These are phyloP conservation scores for Nemania sp. DNA, from an alignment of 2,329 filamentous ascomycete species.

Conservation along the genomic window DNA sequence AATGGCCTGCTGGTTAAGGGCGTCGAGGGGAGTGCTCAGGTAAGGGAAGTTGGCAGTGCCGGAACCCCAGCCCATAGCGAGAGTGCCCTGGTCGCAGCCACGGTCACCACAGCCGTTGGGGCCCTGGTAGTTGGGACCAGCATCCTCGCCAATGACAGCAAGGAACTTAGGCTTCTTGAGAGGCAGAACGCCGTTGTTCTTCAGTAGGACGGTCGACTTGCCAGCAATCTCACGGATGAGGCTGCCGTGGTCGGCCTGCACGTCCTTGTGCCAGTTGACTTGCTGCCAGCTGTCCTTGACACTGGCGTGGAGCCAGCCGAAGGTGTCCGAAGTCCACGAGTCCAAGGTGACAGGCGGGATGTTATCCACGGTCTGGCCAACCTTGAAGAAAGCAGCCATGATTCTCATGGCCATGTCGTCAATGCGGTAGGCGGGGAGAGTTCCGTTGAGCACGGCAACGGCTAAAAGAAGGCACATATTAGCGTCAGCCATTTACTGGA, in stretches of 20 bases:
- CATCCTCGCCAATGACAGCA: slow-evolving; percentile 81
- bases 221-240: slow-evolving; percentile 77
- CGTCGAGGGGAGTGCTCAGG: slow-evolving; percentile 72
- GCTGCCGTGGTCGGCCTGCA: slow-evolving; percentile 71
- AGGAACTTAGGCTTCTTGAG: slow-evolving; percentile 77
- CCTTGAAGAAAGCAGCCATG: slow-evolving; percentile 71
- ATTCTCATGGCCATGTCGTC: slow-evolving; percentile 93
- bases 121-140: slow-evolving; percentile 72
- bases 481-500: neutral
- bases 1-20: slow-evolving; percentile 65
- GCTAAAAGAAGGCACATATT: slow-evolving; percentile 40
- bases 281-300: slow-evolving; percentile 64
- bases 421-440: slow-evolving; percentile 80
- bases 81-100: slow-evolving; percentile 59
- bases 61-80: slow-evolving; percentile 80
- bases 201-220: slow-evolving; percentile 84
- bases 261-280: slow-evolving; percentile 82
- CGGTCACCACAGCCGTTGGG: slow-evolving; percentile 79
- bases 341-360: slow-evolving; percentile 74
- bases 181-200: slow-evolving; percentile 78
- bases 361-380: slow-evolving; percentile 54
- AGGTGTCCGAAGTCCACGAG: slow-evolving; percentile 81
- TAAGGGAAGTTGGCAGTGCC: slow-evolving; percentile 77
- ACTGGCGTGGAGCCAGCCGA: slow-evolving; percentile 67
- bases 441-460: slow-evolving; percentile 84